Percentiles rank a stretch among this genome's conserved stretches.
phyloP scores from a whole-genome alignment of 192 early-diverging fungal genomes.

The Umbelopsis sp. region DNA sequence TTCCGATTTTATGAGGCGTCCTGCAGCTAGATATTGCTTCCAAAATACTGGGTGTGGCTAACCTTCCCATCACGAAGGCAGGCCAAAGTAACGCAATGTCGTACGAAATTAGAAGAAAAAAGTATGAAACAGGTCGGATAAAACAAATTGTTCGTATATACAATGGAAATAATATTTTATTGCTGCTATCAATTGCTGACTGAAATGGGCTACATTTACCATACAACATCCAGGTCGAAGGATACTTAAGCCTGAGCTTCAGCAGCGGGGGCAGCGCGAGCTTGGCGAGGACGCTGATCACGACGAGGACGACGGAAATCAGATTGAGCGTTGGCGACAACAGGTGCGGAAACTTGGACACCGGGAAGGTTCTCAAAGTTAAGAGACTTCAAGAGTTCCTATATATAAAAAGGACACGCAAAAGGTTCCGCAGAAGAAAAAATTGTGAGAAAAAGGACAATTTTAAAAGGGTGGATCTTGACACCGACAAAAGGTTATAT shows the following conservation, averaged over 20 bases:
- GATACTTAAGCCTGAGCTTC: conserved; percentile 31
- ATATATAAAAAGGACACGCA: conserved; percentile 12
- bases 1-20: too few relatives aligned
- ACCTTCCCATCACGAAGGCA: too few relatives aligned
- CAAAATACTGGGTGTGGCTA: too few relatives aligned
- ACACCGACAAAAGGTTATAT: conserved; percentile 33
- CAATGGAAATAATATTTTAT: conserved; percentile 18
- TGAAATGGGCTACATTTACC: not conserved
- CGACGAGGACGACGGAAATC: conserved; percentile 41
- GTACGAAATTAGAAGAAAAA: too few relatives aligned
- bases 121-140: too few relatives aligned
- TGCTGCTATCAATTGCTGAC: not conserved
- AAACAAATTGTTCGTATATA: not conserved
- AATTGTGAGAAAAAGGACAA: conserved; percentile 5
- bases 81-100: too few relatives aligned
- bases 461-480: conserved; percentile 31
- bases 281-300: conserved; percentile 26
- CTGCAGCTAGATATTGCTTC: too few relatives aligned
- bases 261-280: conserved; percentile 31
- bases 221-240: not conserved
- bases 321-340: conserved; percentile 29
- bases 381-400: conserved; percentile 94
- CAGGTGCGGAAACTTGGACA: conserved; percentile 66
- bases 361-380: conserved; percentile 93
- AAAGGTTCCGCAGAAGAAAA: conserved; percentile 1